phyloP scores from a whole-genome alignment of 345 rosid genomes.

The Euphorbia pulcherrima region DNA sequence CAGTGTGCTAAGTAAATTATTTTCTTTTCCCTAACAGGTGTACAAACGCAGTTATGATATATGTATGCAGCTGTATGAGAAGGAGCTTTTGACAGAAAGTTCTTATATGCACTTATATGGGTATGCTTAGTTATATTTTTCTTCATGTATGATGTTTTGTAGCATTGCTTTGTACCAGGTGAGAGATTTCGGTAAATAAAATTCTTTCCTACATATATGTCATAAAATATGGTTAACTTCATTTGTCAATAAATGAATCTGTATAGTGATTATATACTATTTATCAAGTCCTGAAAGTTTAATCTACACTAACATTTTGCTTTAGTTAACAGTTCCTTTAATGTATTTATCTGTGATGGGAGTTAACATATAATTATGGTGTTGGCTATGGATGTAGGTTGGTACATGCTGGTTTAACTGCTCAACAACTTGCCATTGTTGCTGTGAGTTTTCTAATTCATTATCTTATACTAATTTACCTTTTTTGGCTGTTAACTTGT shows the following conservation, averaged over 20 bases:
- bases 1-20: constrained; percentile 7
- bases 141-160: neutral
- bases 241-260: neutral
- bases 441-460: constrained; percentile 49
- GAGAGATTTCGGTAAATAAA: neutral
- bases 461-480: constrained; percentile 3
- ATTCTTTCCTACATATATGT: neutral
- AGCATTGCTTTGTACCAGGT: neutral
- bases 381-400: constrained; percentile 43
- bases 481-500: neutral
- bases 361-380: constrained; percentile 20
- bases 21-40: constrained; percentile 47
- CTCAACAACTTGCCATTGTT: constrained; percentile 78
- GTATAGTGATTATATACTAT: neutral
- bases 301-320: neutral
- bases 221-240: neutral
- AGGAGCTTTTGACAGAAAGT: constrained; percentile 67
- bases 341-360: neutral
- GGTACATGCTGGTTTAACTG: constrained; percentile 52
- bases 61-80: constrained; percentile 78
- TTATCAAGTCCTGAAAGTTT: neutral
- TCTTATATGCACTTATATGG: constrained; percentile 76
- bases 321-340: neutral
- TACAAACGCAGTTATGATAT: constrained; percentile 75
- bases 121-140: constrained; percentile 37